phyloP scores from a whole-genome alignment of 148 eudicot genomes.

The Rhododendron simsii region DNA sequence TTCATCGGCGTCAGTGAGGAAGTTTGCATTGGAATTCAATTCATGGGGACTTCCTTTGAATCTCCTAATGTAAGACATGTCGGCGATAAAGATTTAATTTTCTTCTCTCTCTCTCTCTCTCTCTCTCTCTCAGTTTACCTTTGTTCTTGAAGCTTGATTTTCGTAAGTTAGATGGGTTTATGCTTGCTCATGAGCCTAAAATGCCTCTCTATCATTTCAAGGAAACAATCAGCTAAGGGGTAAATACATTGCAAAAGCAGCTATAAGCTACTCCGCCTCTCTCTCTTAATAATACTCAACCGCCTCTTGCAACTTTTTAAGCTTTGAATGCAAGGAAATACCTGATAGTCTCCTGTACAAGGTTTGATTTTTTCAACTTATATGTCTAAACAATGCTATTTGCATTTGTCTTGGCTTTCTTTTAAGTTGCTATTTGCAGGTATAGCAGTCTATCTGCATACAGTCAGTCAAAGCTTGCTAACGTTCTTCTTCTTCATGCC shows the following conservation, averaged over 20 bases:
- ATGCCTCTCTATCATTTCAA: not conserved
- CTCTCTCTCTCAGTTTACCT: not conserved
- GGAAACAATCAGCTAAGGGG: not conserved
- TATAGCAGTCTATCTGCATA: conserved; percentile 61
- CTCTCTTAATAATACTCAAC: not conserved
- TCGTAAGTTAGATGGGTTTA: not conserved
- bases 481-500: conserved; percentile 79
- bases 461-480: conserved; percentile 90
- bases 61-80: conserved; percentile 58
- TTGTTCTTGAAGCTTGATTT: not conserved
- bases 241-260: no score
- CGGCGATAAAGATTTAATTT: not conserved
- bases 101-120: not conserved
- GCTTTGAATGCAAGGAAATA: not conserved
- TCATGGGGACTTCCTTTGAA: conserved; percentile 57
- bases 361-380: not conserved
- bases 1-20: conserved; percentile 63
- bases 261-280: not conserved
- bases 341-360: not conserved
- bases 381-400: not conserved
- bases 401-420: not conserved
- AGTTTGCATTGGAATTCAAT: conserved; percentile 59
- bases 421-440: conserved; percentile 29
- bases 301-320: not conserved
- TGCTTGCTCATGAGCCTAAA: not conserved